A percentile compares a stretch with the other conserved stretches of the same genome.
These are phyloP conservation scores for Colletotrichum truncatum DNA, from an alignment of 2,329 filamentous ascomycete genomes.

Conservation along the genomic window DNA sequence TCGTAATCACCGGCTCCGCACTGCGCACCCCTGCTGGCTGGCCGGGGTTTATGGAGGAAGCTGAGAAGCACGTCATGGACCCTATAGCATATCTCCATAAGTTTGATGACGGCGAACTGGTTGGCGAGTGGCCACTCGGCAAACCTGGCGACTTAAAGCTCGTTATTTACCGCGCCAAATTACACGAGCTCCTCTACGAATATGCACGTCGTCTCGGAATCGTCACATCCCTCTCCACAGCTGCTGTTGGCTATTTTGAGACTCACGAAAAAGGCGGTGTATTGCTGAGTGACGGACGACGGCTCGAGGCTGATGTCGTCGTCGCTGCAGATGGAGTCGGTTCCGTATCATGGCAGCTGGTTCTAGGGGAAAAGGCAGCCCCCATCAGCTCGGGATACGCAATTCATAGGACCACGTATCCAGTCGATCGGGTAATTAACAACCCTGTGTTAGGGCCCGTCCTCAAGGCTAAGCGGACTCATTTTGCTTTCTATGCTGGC, in stretches of 20 bases:
- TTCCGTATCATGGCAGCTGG: not conserved
- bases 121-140: not conserved
- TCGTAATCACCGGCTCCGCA: not conserved
- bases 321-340: slow-evolving; percentile 9
- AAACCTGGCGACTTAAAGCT: not conserved
- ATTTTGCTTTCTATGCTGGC: not conserved
- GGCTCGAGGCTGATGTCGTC: slow-evolving; percentile 7
- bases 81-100: not conserved
- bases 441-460: not conserved
- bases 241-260: not conserved
- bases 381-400: not conserved
- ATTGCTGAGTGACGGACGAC: not conserved
- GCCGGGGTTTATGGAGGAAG: not conserved
- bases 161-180: not conserved
- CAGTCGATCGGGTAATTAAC: not conserved
- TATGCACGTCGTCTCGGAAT: not conserved
- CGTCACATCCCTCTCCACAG: not conserved
- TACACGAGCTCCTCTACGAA: not conserved
- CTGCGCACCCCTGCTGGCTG: not conserved
- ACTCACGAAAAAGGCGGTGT: not conserved
- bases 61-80: not conserved
- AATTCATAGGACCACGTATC: not conserved
- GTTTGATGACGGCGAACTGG: too few species aligned
- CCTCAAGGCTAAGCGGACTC: not conserved
- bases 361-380: not conserved